Evolutionary conservation across 768 basidiomycete genomes (phyloP).

Genomic region (Leccinum variicolor): DNA sequence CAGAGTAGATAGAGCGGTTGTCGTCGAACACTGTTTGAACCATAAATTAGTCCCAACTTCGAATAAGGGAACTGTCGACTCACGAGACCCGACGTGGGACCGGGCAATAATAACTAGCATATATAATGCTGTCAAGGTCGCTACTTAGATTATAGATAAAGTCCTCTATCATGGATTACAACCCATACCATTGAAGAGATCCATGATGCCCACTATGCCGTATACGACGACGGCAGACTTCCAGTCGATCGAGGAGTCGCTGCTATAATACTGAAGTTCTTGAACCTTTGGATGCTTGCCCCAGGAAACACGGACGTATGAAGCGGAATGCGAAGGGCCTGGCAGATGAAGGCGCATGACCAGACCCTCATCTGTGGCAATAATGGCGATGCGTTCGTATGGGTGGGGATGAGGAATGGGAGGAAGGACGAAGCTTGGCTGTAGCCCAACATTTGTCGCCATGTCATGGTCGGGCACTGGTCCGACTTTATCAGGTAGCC

Average conservation of each 20-base stretch:
- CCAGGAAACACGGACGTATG: slow-evolving; percentile 54
- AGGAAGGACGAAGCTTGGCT: slow-evolving; percentile 62
- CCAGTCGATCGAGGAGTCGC: slow-evolving; percentile 48
- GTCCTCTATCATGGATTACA: background rate
- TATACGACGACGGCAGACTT: slow-evolving; percentile 56
- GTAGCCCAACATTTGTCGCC: slow-evolving; percentile 32
- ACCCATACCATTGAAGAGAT: slow-evolving; percentile 62
- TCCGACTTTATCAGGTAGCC: background rate
- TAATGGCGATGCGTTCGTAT: slow-evolving; percentile 62
- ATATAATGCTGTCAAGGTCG: slow-evolving; percentile 56
- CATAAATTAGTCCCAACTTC: slow-evolving; percentile 4
- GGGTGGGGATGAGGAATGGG: slow-evolving; percentile 75
- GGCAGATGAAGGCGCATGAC: slow-evolving; percentile 56
- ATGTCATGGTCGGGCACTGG: slow-evolving; percentile 1
- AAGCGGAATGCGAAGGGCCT: slow-evolving; percentile 23
- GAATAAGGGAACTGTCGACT: slow-evolving; percentile 28
- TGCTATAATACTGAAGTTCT: slow-evolving; percentile 39
- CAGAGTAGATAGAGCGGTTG: slow-evolving; percentile 56
- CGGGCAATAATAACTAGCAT: slow-evolving; percentile 71
- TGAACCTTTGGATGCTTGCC: slow-evolving; percentile 53
- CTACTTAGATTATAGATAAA: slow-evolving; percentile 16
- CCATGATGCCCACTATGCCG: slow-evolving; percentile 73
- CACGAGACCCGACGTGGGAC: slow-evolving; percentile 62
- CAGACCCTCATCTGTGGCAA: slow-evolving; percentile 60
- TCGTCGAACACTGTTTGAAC: slow-evolving; percentile 60